Conservation (phyloP, 169 alveolate species). For the Cryptosporidium ryanae region DNA sequence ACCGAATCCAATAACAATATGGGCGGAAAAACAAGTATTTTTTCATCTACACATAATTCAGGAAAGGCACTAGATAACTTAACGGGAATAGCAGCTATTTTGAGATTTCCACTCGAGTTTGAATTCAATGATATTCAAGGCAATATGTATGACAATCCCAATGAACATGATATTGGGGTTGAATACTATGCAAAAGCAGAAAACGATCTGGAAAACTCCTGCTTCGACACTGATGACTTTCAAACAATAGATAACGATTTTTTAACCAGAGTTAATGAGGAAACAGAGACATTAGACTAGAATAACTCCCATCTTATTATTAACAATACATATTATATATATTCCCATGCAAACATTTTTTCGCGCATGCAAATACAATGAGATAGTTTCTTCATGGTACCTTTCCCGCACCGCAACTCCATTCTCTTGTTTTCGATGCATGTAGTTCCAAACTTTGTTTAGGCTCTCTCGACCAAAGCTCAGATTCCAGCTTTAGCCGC, state of each 20-base stretch:
- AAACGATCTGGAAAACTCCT: background rate
- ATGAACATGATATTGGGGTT: background rate
- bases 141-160: background rate
- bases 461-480: no score
- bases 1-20: slow-evolving; percentile 32
- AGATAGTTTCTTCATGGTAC: no score
- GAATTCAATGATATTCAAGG: slow-evolving; percentile 2
- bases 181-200: background rate
- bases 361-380: no score
- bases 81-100: slow-evolving; percentile 69
- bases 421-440: no score
- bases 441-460: no score
- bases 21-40: slow-evolving; percentile 46
- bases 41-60: slow-evolving; percentile 42
- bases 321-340: no score
- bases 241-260: background rate
- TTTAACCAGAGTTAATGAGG: background rate
- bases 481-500: no score
- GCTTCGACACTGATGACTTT: background rate
- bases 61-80: slow-evolving; percentile 40
- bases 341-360: no score
- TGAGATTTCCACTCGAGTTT: slow-evolving; percentile 26
- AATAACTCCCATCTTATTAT: no score
- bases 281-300: background rate
- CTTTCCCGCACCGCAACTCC: no score